Percentiles rank a stretch among this genome's conserved stretches.
Evolutionary conservation across 495 filamentous ascomycete genomes (phyloP).

Genomic region (Coniosporium apollinis): DNA sequence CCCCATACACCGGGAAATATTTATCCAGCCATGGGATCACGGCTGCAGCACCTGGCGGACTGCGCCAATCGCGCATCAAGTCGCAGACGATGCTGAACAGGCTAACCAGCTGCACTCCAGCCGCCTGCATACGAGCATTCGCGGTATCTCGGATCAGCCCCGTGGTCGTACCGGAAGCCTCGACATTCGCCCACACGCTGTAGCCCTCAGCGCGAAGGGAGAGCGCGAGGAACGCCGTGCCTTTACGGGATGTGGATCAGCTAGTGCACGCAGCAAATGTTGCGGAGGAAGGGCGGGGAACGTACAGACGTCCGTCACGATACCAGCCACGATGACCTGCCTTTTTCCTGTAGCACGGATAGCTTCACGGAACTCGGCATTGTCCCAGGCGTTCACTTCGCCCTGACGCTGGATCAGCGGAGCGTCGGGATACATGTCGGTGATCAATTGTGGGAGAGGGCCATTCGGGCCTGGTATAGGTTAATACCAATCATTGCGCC

Average conservation of each 20-base stretch:
- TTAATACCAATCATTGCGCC: not conserved
- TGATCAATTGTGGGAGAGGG: constrained; percentile 50
- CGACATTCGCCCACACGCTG: constrained; percentile 60
- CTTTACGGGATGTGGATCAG: constrained; percentile 9
- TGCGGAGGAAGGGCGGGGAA: constrained; percentile 9
- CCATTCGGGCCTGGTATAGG: constrained; percentile 43
- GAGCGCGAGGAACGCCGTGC: constrained; percentile 56
- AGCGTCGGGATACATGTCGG: constrained; percentile 47
- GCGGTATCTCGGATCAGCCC: constrained; percentile 38
- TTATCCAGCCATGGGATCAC: constrained; percentile 50
- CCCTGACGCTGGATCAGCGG: constrained; percentile 52
- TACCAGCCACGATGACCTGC: constrained; percentile 58
- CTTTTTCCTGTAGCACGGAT: constrained; percentile 46
- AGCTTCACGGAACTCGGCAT: constrained; percentile 49
- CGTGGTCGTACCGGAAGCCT: constrained; percentile 50
- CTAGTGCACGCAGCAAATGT: not conserved
- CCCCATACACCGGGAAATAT: constrained; percentile 31
- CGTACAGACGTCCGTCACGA: constrained; percentile 60
- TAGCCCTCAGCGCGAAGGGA: constrained; percentile 56
- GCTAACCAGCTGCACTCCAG: constrained; percentile 47
- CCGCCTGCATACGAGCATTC: constrained; percentile 47
- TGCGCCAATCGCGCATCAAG: constrained; percentile 66
- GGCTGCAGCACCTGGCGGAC: constrained; percentile 44
- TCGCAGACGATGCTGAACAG: constrained; percentile 53
- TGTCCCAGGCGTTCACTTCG: constrained; percentile 73